Percentiles rank a stretch among this genome's conserved stretches.
These are phyloP conservation scores for Aphanocladium album DNA, from an alignment of 2,329 filamentous ascomycete species.

Conservation along the genomic window DNA sequence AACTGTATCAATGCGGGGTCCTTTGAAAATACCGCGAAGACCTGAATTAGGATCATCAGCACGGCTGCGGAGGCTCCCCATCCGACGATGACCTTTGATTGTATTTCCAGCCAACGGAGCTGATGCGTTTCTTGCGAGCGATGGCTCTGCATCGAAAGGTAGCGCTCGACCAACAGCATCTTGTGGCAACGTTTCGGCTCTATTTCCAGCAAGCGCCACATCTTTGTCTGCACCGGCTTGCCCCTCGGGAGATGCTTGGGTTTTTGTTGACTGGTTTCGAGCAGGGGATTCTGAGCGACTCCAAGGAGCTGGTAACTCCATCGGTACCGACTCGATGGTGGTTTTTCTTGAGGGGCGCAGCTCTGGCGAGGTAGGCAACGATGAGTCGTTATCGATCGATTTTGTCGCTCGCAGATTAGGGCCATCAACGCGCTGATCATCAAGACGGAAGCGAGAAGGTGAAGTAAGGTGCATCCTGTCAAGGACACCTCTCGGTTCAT, in stretches of 20 bases:
- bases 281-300: slow-evolving; percentile 61
- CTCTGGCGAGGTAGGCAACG: slow-evolving; percentile 48
- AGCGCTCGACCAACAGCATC: slow-evolving; percentile 17
- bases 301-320: slow-evolving; percentile 57
- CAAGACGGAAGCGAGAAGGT: slow-evolving; percentile 23
- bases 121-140: slow-evolving; percentile 25
- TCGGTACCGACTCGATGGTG: slow-evolving; percentile 52
- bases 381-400: slow-evolving; percentile 42
- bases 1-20: slow-evolving; percentile 66
- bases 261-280: slow-evolving; percentile 25
- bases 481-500: slow-evolving; percentile 28
- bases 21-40: slow-evolving; percentile 69
- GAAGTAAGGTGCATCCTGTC: slow-evolving; percentile 20
- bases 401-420: slow-evolving; percentile 32
- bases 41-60: slow-evolving; percentile 27
- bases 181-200: slow-evolving; percentile 1
- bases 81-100: slow-evolving; percentile 43
- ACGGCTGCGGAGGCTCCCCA: slow-evolving; percentile 43
- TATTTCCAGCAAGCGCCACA: not conserved
- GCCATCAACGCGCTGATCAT: slow-evolving; percentile 45
- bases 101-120: slow-evolving; percentile 38
- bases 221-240: not conserved
- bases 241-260: not conserved
- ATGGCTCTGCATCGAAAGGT: slow-evolving; percentile 12
- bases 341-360: slow-evolving; percentile 41